Evolutionary conservation across 2,329 filamentous ascomycete species (phyloP).

Genomic region (Amesomyces nigricolor): DNA sequence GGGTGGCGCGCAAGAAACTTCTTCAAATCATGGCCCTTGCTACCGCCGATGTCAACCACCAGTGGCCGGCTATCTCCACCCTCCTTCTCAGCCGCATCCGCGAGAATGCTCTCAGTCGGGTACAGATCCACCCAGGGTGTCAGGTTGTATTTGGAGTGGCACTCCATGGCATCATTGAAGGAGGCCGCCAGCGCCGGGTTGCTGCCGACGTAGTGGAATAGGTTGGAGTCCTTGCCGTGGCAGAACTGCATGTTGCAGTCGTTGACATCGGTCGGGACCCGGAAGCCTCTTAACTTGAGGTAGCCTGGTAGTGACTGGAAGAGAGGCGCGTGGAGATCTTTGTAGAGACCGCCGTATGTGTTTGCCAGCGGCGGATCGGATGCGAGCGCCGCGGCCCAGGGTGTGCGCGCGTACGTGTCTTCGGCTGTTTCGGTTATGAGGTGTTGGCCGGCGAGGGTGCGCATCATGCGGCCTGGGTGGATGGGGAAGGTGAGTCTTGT

Average conservation of each 20-base stretch:
- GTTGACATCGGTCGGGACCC: slow-evolving; percentile 32
- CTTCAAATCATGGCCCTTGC: slow-evolving; percentile 34
- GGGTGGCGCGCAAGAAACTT: slow-evolving; percentile 31
- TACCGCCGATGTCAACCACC: slow-evolving; percentile 34
- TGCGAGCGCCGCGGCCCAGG: slow-evolving; percentile 24
- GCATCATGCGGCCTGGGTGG: slow-evolving; percentile 31
- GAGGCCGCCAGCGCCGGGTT: slow-evolving; percentile 29
- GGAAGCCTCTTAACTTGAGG: slow-evolving; percentile 31
- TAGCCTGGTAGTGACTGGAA: slow-evolving; percentile 31
- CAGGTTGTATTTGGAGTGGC: slow-evolving; percentile 35
- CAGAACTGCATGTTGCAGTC: slow-evolving; percentile 33
- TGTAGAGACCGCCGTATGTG: slow-evolving; percentile 33
- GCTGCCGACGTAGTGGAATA: slow-evolving; percentile 32
- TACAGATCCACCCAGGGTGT: slow-evolving; percentile 35
- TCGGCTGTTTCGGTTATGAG: slow-evolving; percentile 32
- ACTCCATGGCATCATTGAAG: slow-evolving; percentile 36
- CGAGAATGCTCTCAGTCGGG: slow-evolving; percentile 30
- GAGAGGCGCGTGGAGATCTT: slow-evolving; percentile 31
- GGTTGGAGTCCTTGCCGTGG: slow-evolving; percentile 25
- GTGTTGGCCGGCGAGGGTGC: slow-evolving; percentile 33
- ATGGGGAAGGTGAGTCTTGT: background rate
- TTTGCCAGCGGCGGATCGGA: slow-evolving; percentile 24
- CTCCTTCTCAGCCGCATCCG: slow-evolving; percentile 12
- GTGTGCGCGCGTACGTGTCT: slow-evolving; percentile 33
- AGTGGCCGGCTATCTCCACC: slow-evolving; percentile 16